These are phyloP conservation scores for Cryptosporidium muris DNA, from an alignment of 169 alveolate species.

Conservation along the genomic window DNA sequence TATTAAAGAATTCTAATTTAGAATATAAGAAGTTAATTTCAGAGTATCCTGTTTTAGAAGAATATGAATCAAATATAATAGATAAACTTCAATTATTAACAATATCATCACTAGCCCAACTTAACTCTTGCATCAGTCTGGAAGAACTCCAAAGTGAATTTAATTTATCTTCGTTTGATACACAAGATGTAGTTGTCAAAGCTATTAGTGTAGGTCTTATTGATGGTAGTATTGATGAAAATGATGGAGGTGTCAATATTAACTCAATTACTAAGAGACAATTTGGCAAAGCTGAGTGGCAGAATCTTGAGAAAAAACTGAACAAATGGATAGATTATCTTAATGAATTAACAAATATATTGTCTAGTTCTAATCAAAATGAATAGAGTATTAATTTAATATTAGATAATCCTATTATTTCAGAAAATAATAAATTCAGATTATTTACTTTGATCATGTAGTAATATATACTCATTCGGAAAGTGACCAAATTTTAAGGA, in stretches of 20 bases:
- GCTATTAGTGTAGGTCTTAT: slow-evolving; percentile 67
- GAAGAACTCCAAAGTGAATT: slow-evolving; percentile 52
- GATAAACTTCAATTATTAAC: slow-evolving; percentile 37
- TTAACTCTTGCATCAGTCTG: slow-evolving; percentile 12
- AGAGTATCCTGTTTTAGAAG: neutral
- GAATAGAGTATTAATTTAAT: neutral
- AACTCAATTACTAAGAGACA: slow-evolving; percentile 50
- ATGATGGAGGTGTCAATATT: slow-evolving; percentile 30
- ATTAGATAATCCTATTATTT: neutral
- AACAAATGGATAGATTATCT: slow-evolving; percentile 34
- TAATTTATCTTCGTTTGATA: slow-evolving; percentile 54
- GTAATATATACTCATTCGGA: slow-evolving; percentile 81
- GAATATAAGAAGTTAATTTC: slow-evolving; percentile 28
- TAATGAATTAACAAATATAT: slow-evolving; percentile 7
- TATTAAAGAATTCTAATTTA: neutral
- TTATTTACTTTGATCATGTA: slow-evolving; percentile 74
- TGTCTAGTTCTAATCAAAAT: neutral
- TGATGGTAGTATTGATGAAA: slow-evolving; percentile 47
- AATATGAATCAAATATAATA: slow-evolving; percentile 25
- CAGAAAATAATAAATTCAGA: neutral
- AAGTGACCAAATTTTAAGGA: slow-evolving; percentile 82
- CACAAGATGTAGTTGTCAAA: slow-evolving; percentile 56
- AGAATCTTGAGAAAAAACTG: slow-evolving; percentile 21
- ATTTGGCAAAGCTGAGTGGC: slow-evolving; percentile 63
- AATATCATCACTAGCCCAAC: slow-evolving; percentile 39